These are phyloP conservation scores for Hyparrhenia diplandra DNA, from an alignment of 176 grass and related monocot genomes.

Conservation along the genomic window DNA sequence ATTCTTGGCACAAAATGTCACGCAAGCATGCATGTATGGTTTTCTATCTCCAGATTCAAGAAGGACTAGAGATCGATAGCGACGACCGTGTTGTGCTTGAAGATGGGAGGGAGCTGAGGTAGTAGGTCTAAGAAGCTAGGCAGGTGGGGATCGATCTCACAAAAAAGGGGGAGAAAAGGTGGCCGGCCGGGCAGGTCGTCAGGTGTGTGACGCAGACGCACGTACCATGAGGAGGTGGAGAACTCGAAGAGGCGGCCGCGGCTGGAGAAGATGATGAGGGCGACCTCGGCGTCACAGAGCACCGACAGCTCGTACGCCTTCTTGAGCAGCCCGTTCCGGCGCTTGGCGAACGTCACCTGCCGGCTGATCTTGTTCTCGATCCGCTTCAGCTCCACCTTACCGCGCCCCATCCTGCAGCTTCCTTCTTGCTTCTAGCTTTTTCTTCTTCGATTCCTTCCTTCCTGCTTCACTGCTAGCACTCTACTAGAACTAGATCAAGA, in stretches of 20 bases:
- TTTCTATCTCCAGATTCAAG: background rate
- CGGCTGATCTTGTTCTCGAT: conserved; percentile 97
- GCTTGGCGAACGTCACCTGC: conserved; percentile 92
- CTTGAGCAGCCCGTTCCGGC: conserved; percentile 84
- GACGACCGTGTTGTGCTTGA: too few species aligned
- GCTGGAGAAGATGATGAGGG: conserved; percentile 91
- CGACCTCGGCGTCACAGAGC: conserved; percentile 91
- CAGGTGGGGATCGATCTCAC: too few species aligned
- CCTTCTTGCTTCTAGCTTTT: background rate
- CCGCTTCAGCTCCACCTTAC: conserved; percentile 59
- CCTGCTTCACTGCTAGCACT: background rate
- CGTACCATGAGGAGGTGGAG: conserved; percentile 71
- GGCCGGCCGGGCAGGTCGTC: too few species aligned
- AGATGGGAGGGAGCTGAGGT: too few species aligned
- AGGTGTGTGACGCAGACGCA: too few species aligned
- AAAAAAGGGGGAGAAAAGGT: too few species aligned
- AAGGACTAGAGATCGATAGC: background rate
- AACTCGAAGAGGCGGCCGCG: conserved; percentile 87
- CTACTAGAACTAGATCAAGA: background rate
- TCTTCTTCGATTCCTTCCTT: background rate
- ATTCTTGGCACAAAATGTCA: background rate
- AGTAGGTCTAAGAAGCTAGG: too few species aligned
- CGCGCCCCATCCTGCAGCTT: conserved; percentile 44
- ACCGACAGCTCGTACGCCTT: conserved; percentile 93
- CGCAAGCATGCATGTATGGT: background rate